Evolutionary conservation across 768 basidiomycete species (phyloP), one percentile per base, ranked within the genome.

Genomic region (Boletellus ananas): DNA sequence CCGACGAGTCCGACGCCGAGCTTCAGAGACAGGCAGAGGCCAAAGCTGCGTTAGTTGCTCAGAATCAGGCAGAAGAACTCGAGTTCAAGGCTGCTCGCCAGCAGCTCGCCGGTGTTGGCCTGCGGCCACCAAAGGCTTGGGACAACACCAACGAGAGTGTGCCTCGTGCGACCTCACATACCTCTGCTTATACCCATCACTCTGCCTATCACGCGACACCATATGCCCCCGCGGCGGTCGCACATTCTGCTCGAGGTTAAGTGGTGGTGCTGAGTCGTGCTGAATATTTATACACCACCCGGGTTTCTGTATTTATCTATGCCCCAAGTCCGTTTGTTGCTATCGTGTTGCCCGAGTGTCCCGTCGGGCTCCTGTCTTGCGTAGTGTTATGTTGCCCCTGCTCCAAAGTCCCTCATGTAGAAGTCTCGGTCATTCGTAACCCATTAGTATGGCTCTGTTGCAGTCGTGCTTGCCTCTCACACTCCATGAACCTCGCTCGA

Each of bases 1-100:
- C 89, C n/a, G 90, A 91, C 62, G 90, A 93, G 69, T 91, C 89
- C n/a, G 90, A 93, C 61, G 88, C 83, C 23, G 90, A 93, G 64
- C 68, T 93, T 47, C 90, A 93, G 68, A 76, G 87, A 51, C 89
- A 92, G 67, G 90, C 90, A 5, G 90, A 92, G 61, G 82, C 81
- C 18, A 82, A 80, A 54, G 90, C 90, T 4, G 87, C 84, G 6
- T 65, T 87, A 37, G 69, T 87, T 14, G 89, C 87, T n/a, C 85
- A 90, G 70, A 87, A 79, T 52, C 83, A 86, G 58, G 79, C 81
- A 39, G 89, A 91, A 65, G 89, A 91, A 63, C 72, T 78, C 54
- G 89, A 91, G 62, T 91, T 91, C 71, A 85, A 80, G 64, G 83
- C 84, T 34, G 89, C 87, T 36, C 79, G 89, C 12, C 83, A 85